Base-by-base conservation (phyloP, 2,329 filamentous ascomycete species). In the Lachnellula willkommii region DNA sequence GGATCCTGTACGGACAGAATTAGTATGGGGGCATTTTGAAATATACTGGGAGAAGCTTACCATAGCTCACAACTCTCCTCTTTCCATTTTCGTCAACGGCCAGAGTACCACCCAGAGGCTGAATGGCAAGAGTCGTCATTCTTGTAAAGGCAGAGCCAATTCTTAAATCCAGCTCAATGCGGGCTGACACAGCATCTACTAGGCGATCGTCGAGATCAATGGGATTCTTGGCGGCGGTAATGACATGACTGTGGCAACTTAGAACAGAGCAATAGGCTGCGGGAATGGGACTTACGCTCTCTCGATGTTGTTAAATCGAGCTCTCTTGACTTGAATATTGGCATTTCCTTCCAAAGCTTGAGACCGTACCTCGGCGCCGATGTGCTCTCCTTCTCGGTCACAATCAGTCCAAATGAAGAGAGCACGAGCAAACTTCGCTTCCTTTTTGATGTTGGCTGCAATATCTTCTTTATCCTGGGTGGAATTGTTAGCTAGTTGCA, bases 351-450 rank as follows among this genome's bases (percentile, higher is more conserved):
- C 84, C 47, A 79, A 76, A 5, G 94, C 94, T 56, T 93, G 87
- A 52, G 88, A 82, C 46, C 90, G 85, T 58, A 99, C 93, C 71
- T 99, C 93, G 40, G 88, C 81, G 6, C 94, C 94, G 63, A 99
- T 99, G 69, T 97, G 89, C 71, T 99, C 94, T 37, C 94, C 94
- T 77, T 99, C 94, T 54, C 92, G 85, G 77, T 99, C 94, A 72
- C 94, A 97, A 79, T 99, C 94, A 0, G 94, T 99, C 94, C 94
- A 99, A 65, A 99, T 96, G 71, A 95, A 93, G 35, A 99, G 78
- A 12, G 86, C 83, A 54, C 79, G 81, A n/a, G 85, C 80, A 68
- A 81, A 80, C 58, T 80, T 80, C 17, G 94, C 93, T 71, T 95
- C 87, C 1, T 80, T 75, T 63, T 87, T 82, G 66, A 99, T 94